A percentile compares a stretch with the other conserved stretches of the same genome.
Evolutionary conservation across 2,329 filamentous ascomycete genomes (phyloP).

Genomic region (Fusarium sp.): DNA sequence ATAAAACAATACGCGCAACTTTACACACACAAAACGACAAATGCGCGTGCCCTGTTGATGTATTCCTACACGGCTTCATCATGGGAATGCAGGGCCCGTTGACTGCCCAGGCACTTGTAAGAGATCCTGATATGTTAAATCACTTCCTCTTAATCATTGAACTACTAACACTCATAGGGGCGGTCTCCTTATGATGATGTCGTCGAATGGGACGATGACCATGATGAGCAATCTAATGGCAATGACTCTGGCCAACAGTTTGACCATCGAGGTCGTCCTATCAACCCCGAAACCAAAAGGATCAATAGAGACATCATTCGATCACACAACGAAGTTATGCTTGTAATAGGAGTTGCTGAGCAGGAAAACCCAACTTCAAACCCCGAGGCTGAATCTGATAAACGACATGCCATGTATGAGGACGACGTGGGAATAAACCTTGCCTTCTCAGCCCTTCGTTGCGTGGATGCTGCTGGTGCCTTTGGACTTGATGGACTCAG

Average conservation of each 20-base stretch:
- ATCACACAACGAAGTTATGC: slow-evolving; percentile 74
- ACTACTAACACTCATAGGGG: slow-evolving; percentile 57
- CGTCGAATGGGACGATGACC: slow-evolving; percentile 60
- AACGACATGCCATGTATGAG: slow-evolving; percentile 63
- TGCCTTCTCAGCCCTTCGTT: slow-evolving; percentile 51
- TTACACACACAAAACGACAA: background rate
- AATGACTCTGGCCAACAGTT: slow-evolving; percentile 60
- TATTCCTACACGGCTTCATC: slow-evolving; percentile 28
- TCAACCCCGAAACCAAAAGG: slow-evolving; percentile 67
- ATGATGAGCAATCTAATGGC: slow-evolving; percentile 44
- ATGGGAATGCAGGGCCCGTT: slow-evolving; percentile 70
- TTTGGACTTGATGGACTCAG: slow-evolving; percentile 68
- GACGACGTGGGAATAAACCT: slow-evolving; percentile 60
- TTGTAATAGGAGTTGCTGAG: slow-evolving; percentile 72
- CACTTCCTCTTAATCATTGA: background rate
- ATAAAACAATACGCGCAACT: background rate
- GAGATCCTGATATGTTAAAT: slow-evolving; percentile 33
- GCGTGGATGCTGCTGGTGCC: slow-evolving; percentile 59
- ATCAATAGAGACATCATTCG: slow-evolving; percentile 70
- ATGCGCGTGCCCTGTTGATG: slow-evolving; percentile 14
- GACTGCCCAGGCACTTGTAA: slow-evolving; percentile 69
- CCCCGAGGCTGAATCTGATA: slow-evolving; percentile 57
- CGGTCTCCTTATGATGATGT: slow-evolving; percentile 72
- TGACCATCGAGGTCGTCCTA: slow-evolving; percentile 67
- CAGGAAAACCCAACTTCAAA: slow-evolving; percentile 62